phyloP scores from a whole-genome alignment of 2,329 filamentous ascomycete genomes.

The Ceratocystis harringtonii region DNA sequence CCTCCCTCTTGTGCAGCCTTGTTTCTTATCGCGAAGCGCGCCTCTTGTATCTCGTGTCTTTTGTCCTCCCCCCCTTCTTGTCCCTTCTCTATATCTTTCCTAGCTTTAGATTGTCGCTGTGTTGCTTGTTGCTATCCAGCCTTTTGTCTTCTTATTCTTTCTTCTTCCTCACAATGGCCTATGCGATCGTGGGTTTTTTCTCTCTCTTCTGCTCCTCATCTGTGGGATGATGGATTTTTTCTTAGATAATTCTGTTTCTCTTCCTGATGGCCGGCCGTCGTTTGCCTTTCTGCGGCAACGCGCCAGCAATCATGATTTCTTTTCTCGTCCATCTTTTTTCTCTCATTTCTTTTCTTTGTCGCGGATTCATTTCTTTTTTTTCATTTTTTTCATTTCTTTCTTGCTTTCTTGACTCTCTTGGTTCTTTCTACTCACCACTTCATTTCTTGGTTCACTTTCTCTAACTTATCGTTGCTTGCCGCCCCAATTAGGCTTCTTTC shows the following conservation, averaged over 20 bases:
- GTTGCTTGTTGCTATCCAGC: not conserved
- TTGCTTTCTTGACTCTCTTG: slow-evolving; percentile 14
- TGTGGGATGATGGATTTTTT: not conserved
- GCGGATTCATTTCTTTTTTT: slow-evolving; percentile 5
- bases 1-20: slow-evolving; percentile 8
- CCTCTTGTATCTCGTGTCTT: slow-evolving; percentile 8
- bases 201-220: slow-evolving; percentile 12
- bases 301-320: slow-evolving; percentile 6
- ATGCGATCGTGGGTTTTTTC: not conserved
- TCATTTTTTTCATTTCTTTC: slow-evolving; percentile 4
- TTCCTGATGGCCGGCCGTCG: slow-evolving; percentile 8
- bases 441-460: slow-evolving; percentile 31
- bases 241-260: slow-evolving; percentile 2
- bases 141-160: slow-evolving; percentile 1
- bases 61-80: slow-evolving; percentile 15
- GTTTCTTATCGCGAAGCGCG: not conserved
- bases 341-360: slow-evolving; percentile 15
- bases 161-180: slow-evolving; percentile 4
- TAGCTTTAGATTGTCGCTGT: slow-evolving; percentile 6
- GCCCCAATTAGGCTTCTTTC: slow-evolving; percentile 30
- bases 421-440: slow-evolving; percentile 19
- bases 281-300: not conserved
- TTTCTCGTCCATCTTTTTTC: slow-evolving; percentile 16
- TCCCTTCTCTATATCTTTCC: slow-evolving; percentile 16
- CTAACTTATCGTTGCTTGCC: slow-evolving; percentile 34